Evolutionary conservation across 176 grass and related monocot species (phyloP).

Genomic region (Oryza punctata): DNA sequence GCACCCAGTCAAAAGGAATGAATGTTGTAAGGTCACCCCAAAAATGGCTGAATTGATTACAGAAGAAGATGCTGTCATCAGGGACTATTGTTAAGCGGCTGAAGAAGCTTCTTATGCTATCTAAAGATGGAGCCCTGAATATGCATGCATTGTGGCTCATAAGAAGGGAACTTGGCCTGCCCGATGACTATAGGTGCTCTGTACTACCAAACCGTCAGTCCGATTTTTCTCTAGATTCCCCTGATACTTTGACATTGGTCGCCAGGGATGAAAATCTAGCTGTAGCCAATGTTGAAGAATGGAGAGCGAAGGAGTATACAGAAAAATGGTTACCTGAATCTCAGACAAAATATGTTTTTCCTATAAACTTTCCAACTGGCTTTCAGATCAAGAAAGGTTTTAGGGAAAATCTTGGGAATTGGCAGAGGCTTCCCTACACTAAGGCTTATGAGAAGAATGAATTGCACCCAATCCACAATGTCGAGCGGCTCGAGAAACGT

Average conservation of each 20-base stretch:
- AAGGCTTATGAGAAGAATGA: no score
- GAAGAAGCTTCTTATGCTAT: conserved; percentile 68
- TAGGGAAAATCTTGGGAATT: no score
- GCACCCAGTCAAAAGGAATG: conserved; percentile 51
- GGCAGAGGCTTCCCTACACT: no score
- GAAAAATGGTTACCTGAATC: conserved; percentile 55
- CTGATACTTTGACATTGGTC: conserved; percentile 46
- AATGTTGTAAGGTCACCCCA: conserved; percentile 49
- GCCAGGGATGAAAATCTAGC: conserved; percentile 44
- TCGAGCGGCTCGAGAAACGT: no score
- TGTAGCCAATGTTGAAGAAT: conserved; percentile 56
- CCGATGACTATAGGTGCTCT: conserved; percentile 57
- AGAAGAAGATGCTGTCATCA: conserved; percentile 49
- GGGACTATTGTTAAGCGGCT: conserved; percentile 40
- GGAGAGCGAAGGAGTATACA: conserved; percentile 62
- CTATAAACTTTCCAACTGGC: no score
- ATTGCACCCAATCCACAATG: no score
- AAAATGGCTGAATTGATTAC: conserved; percentile 53
- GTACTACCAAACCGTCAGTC: conserved; percentile 45
- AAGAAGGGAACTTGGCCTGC: conserved; percentile 56
- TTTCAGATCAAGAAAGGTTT: no score
- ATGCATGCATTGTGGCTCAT: conserved; percentile 56
- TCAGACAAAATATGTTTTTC: no score
- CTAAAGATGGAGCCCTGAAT: conserved; percentile 35
- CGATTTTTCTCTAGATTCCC: conserved; percentile 39